A percentile compares a stretch with the other conserved stretches of the same genome.
phyloP scores from a whole-genome alignment of 192 early-diverging fungal species.

The Coemansia sp. region DNA sequence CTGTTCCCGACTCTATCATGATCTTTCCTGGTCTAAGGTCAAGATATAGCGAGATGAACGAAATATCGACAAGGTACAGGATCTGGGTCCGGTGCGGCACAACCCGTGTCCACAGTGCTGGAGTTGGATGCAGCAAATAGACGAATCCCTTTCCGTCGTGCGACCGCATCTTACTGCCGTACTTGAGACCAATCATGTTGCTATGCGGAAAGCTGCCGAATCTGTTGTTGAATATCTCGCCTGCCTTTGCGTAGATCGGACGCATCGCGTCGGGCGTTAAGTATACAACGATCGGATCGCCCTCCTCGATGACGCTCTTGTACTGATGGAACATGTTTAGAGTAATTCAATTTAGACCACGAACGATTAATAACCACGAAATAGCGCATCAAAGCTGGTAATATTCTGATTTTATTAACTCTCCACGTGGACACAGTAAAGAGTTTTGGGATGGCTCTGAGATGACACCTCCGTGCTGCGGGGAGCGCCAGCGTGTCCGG shows the following conservation, averaged over 20 bases:
- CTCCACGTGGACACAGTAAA: too few species aligned
- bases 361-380: not conserved
- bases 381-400: not conserved
- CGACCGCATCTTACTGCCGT: conserved; percentile 73
- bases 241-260: conserved; percentile 61
- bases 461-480: too few species aligned
- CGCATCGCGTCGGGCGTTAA: conserved; percentile 69
- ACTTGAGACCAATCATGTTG: conserved; percentile 84
- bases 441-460: too few species aligned
- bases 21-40: conserved; percentile 81
- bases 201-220: conserved; percentile 79
- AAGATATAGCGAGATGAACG: conserved; percentile 78
- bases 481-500: too few species aligned
- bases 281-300: conserved; percentile 77
- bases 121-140: conserved; percentile 86
- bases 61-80: conserved; percentile 92
- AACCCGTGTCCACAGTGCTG: conserved; percentile 91
- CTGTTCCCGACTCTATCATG: conserved; percentile 92
- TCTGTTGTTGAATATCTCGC: conserved; percentile 68
- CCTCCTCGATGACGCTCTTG: conserved; percentile 65
- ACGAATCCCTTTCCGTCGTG: conserved; percentile 69
- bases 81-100: conserved; percentile 97
- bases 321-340: conserved; percentile 46
- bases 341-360: not conserved
- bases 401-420: not conserved